phyloP scores from a whole-genome alignment of 2,329 filamentous ascomycete genomes.

The Lasiodiplodia hormozganensis region DNA sequence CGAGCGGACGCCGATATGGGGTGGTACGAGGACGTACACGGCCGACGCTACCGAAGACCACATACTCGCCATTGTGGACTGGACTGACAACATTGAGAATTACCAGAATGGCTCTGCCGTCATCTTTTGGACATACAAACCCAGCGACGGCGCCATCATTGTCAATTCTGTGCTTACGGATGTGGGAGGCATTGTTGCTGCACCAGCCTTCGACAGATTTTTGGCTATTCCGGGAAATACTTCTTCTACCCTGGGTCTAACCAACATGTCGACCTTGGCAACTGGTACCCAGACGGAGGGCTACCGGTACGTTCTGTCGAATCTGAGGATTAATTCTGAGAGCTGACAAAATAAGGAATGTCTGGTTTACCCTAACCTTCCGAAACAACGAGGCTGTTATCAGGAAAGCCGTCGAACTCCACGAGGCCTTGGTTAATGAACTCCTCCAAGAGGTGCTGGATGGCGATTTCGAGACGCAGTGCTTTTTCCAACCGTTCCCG shows the following conservation, averaged over 20 bases:
- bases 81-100: conserved; percentile 34
- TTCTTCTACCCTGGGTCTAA: conserved; percentile 35
- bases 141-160: conserved; percentile 34
- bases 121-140: conserved; percentile 38
- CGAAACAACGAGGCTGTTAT: conserved; percentile 45
- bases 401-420: conserved; percentile 48
- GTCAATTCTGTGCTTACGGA: conserved; percentile 35
- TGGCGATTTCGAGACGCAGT: conserved; percentile 43
- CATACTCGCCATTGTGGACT: conserved; percentile 13
- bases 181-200: conserved; percentile 28
- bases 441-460: conserved; percentile 38
- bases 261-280: conserved; percentile 37
- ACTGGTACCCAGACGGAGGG: conserved; percentile 33
- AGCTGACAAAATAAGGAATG: conserved; percentile 34
- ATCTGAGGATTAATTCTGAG: conserved; percentile 13
- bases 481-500: conserved; percentile 49
- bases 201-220: conserved; percentile 36
- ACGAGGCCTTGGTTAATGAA: conserved; percentile 47
- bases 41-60: neutral
- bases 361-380: conserved; percentile 37
- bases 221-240: conserved; percentile 37
- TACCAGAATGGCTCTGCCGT: conserved; percentile 35
- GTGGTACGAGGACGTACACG: neutral
- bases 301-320: conserved; percentile 31
- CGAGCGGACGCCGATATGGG: conserved; percentile 28